Conservation (phyloP, 805 yeast genomes). For the Hanseniaspora jakobsenii region DNA sequence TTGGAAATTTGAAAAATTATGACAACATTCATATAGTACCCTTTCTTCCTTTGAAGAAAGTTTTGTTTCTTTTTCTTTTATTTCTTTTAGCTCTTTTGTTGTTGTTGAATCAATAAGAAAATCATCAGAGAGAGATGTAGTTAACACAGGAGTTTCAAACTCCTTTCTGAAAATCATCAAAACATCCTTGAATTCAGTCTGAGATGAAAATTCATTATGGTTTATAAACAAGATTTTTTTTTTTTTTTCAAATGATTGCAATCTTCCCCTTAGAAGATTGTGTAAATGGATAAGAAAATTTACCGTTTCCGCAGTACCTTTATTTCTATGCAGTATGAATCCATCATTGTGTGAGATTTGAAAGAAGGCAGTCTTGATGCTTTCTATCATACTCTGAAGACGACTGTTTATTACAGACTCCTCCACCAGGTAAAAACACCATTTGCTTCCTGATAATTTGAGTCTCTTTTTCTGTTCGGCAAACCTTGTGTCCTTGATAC, state of each 20-base stretch:
- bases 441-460: slow-evolving; percentile 50
- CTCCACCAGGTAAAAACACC: slow-evolving; percentile 70
- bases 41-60: slow-evolving; percentile 12
- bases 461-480: slow-evolving; percentile 76
- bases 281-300: slow-evolving; percentile 31
- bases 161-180: slow-evolving; percentile 35
- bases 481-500: slow-evolving; percentile 81
- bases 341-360: slow-evolving; percentile 52
- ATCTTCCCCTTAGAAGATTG: slow-evolving; percentile 37
- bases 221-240: slow-evolving; percentile 38
- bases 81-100: no score
- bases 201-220: slow-evolving; percentile 40
- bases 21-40: slow-evolving; percentile 31
- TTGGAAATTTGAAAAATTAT: slow-evolving; percentile 46
- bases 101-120: no score
- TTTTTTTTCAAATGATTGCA: slow-evolving; percentile 30
- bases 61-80: background rate
- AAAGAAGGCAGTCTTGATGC: slow-evolving; percentile 66
- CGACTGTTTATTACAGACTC: slow-evolving; percentile 44
- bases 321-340: slow-evolving; percentile 58
- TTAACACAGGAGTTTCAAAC: no score
- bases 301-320: slow-evolving; percentile 63
- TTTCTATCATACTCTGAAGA: slow-evolving; percentile 40
- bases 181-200: slow-evolving; percentile 36
- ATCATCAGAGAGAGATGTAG: no score